These are phyloP conservation scores for Raphanus raphanistrum DNA, from an alignment of 345 rosid genomes.

Conservation along the genomic window DNA sequence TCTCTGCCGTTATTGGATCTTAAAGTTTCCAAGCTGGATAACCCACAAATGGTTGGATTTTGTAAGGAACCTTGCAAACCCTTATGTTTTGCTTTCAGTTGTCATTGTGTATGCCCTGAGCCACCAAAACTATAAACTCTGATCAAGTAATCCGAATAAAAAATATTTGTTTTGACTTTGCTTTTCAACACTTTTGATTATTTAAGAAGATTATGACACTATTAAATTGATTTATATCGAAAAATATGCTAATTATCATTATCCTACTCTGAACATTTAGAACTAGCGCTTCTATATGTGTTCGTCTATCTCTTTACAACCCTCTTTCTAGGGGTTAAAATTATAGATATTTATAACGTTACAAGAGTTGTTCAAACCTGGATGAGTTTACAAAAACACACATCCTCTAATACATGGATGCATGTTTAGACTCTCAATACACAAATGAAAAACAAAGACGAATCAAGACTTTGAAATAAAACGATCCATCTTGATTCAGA, in stretches of 20 bases:
- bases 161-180: not conserved
- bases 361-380: not conserved
- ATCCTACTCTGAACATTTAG: not conserved
- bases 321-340: not conserved
- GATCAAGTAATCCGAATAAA: not conserved
- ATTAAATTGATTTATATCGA: not conserved
- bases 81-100: not conserved
- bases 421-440: too few relatives aligned
- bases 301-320: not conserved
- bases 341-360: not conserved
- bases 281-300: not conserved
- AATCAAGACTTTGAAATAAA: too few relatives aligned
- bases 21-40: too few relatives aligned
- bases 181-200: not conserved
- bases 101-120: not conserved
- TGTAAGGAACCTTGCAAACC: conserved; percentile 19
- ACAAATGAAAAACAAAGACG: too few relatives aligned
- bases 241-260: not conserved
- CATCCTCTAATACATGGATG: too few relatives aligned
- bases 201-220: not conserved
- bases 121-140: not conserved
- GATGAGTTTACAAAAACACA: conserved; percentile 7
- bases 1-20: too few relatives aligned
- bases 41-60: not conserved
- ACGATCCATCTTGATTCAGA: not conserved